Conservation (phyloP, 2,329 filamentous ascomycete genomes). For the Waltergamsia citrina region DNA sequence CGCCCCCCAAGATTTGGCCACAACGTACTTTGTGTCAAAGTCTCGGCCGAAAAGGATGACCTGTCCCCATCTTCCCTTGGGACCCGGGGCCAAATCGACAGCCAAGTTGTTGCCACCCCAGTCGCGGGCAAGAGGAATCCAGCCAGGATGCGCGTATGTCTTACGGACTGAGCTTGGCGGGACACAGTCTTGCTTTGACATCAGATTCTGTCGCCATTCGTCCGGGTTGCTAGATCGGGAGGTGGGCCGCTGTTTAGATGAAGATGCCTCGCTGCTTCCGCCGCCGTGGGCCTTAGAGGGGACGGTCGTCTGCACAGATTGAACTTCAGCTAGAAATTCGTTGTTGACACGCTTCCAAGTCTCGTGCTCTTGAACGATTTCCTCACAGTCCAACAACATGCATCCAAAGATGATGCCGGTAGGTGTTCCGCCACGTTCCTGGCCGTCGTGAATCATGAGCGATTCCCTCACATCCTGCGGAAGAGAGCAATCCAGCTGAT, state of each 20-base stretch:
- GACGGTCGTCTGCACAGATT: constrained; percentile 45
- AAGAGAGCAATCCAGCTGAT: constrained; percentile 87
- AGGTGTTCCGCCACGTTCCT: constrained; percentile 83
- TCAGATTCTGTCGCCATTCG: constrained; percentile 74
- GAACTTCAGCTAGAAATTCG: constrained; percentile 64
- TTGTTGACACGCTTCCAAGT: constrained; percentile 93
- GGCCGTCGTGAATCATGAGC: constrained; percentile 85
- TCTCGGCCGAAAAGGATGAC: constrained; percentile 94
- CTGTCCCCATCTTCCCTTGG: constrained; percentile 87
- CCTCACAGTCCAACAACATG: constrained; percentile 96
- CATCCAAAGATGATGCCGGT: constrained; percentile 88
- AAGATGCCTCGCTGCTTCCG: constrained; percentile 56
- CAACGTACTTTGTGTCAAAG: constrained; percentile 97
- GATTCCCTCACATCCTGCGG: constrained; percentile 92
- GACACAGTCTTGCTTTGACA: constrained; percentile 77
- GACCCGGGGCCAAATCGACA: constrained; percentile 84
- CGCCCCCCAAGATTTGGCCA: constrained; percentile 83
- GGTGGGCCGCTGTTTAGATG: constrained; percentile 47
- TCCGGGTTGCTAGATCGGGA: constrained; percentile 45
- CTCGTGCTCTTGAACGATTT: constrained; percentile 95
- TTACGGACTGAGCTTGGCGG: constrained; percentile 82
- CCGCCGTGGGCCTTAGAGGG: constrained; percentile 66
- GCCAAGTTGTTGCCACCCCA: constrained; percentile 99
- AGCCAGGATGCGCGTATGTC: constrained; percentile 84
- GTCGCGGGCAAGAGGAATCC: constrained; percentile 93